phyloP scores from a whole-genome alignment of 495 filamentous ascomycete species.

The Daldinia childiae region DNA sequence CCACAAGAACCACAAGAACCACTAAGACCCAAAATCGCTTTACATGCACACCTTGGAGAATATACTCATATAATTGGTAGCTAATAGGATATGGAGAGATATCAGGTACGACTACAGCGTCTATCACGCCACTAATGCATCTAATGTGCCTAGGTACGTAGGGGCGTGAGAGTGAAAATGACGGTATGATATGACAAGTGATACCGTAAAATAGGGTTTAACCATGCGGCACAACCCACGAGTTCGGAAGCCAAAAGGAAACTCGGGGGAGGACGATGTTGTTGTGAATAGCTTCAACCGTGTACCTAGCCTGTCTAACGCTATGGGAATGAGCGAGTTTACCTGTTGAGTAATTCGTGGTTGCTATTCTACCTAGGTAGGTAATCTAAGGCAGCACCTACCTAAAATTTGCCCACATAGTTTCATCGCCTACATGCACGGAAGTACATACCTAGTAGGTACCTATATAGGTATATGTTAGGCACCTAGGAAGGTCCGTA shows the following conservation, averaged over 20 bases:
- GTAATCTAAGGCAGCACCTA: neutral
- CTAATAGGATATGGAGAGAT: constrained; percentile 25
- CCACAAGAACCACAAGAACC: constrained; percentile 24
- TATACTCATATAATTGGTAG: constrained; percentile 36
- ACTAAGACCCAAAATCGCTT: constrained; percentile 17
- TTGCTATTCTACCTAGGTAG: neutral
- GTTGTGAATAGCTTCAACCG: constrained; percentile 37
- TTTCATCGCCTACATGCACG: neutral
- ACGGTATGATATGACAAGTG: constrained; percentile 29
- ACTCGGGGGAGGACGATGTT: neutral
- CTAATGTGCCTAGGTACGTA: constrained; percentile 23
- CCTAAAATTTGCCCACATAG: neutral
- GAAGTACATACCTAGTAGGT: neutral
- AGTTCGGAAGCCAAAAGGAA: constrained; percentile 7
- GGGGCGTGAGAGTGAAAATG: constrained; percentile 23
- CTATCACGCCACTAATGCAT: constrained; percentile 40
- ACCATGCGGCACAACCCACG: constrained; percentile 10
- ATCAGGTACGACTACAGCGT: constrained; percentile 34
- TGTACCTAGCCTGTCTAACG: neutral
- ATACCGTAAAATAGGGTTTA: constrained; percentile 5
- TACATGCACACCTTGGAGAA: constrained; percentile 37
- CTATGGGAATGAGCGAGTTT: neutral
- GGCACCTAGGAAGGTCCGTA: neutral
- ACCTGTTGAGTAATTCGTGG: neutral
- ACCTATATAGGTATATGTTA: neutral